Base-by-base conservation (phyloP, 352 stramenopile species). In the Pythium aristosporum region DNA sequence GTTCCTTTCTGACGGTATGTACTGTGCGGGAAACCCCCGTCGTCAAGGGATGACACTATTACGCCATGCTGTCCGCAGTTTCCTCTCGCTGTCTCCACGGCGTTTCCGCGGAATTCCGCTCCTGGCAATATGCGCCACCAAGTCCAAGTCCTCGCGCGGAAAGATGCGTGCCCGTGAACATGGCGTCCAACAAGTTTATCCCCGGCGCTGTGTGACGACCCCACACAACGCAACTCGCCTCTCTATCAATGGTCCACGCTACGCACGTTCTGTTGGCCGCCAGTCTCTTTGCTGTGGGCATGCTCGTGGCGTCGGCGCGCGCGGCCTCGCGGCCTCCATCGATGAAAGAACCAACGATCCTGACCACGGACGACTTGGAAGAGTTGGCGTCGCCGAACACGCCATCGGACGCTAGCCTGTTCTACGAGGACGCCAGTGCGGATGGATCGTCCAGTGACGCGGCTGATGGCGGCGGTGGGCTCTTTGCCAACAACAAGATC, bases 401-500 rank as follows among this genome's bases (percentile, higher is more conserved):
- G 1, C 28, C 42, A 10, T 28, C 36, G 30, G 23, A 49, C 16
- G 36, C 11, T 5, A 30, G 25, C 25, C 25, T 30, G 12, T 16
- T 34, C 10, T n/a, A 25, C 7, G 52, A 56, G 5, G 42, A 59
- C 18, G 21, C 30, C 21, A 54, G 32, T 39, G 50, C 2, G 42
- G 41, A 54, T 8, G 32, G 39, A 41, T 50, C 44, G 44, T 12
- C 21, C 10, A 42, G 37, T 42, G 44, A 18, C 9, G 44, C 44
- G 44, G 16, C 36, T 48, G 34, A 37, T 41, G 39, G 28, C 43
- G 61, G 44, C 20, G 16, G 8, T 39, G 61, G 51, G 13, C 25
- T 69, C 47, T 50, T 69, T 36, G 55, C 54, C 47, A 69, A 61
- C 42, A 69, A 69, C 51, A 64, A 61, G 41, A 49, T 70, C 8